Base-by-base conservation (phyloP, 2,329 filamentous ascomycete genomes). In the Arachnopeziza araneosa region DNA sequence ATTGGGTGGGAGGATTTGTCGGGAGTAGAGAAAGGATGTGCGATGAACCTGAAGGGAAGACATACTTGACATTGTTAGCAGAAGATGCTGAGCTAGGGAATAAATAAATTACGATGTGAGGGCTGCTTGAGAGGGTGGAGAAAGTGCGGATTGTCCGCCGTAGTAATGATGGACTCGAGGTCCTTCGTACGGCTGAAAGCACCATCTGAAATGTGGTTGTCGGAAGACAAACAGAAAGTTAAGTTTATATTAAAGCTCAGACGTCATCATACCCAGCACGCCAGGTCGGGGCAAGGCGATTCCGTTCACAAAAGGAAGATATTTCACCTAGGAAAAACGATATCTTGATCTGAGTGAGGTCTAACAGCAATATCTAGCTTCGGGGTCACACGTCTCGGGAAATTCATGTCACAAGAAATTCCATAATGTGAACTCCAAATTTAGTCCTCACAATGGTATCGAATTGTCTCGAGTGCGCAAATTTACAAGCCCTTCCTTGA, bases 1-100 rank as follows among this genome's bases (percentile, higher is more conserved):
- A 70, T 6, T 75, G 70, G 3, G 75, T 80, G 0, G 85, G 85
- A 1, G 85, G 84, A 17, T 77, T 73, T 49, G 79, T 81, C 48
- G 83, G 78, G 60, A 89, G 82, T 64, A 84, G 82, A 50, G 82
- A 83, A 30, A 89, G 79, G 32, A 85, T 74, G 69, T 86, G 78
- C 1, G 75, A 74, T 1, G 78, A 75, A 1, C 76, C 70, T 8
- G 75, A 67, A 1, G 78, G 75, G 66, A 85, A 83, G 58, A 83
- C 79, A 79, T 85, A 85, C 85, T 88, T 54, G 32, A 12, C 36
- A 3, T 44, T 22, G 57, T 49, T 62, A 23, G 23, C 26, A 30
- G 4, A 26, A 50, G 23, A 17, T 17, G 32, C 21, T 36, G 22
- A n/a, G 22, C 1, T 14, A 8, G 14, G 30, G 12, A 26, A 26